phyloP scores from a whole-genome alignment of 1,284 basidiomycete species.

The Cryptococcus floricola region DNA sequence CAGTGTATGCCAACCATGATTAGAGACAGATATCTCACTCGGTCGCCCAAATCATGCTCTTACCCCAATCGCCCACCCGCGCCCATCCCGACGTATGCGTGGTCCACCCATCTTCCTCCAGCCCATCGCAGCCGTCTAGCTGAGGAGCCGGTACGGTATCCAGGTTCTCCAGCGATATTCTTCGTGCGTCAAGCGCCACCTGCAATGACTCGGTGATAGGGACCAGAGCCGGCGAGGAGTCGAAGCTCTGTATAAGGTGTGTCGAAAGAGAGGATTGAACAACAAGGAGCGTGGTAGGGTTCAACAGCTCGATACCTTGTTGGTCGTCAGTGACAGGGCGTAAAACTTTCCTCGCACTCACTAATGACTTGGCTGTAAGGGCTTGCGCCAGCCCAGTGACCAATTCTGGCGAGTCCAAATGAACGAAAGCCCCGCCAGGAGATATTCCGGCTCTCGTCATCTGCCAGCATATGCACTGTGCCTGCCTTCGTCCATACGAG shows the following conservation, averaged over 20 bases:
- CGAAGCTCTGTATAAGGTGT: constrained; percentile 29
- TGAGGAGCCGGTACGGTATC: constrained; percentile 9
- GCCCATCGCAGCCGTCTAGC: constrained; percentile 4
- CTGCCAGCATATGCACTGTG: constrained; percentile 27
- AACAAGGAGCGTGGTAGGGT: constrained; percentile 20
- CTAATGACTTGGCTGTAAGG: constrained; percentile 30
- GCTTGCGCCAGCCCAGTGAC: constrained; percentile 44
- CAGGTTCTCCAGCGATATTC: constrained; percentile 31
- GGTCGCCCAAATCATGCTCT: constrained; percentile 24
- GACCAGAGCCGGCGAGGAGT: constrained; percentile 22
- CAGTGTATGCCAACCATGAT: background rate
- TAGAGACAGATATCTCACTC: constrained; percentile 29
- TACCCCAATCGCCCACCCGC: constrained; percentile 16
- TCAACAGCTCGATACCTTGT: constrained; percentile 26
- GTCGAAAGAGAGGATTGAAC: constrained; percentile 32
- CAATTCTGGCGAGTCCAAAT: constrained; percentile 26
- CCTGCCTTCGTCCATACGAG: constrained; percentile 40
- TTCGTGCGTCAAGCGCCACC: constrained; percentile 25
- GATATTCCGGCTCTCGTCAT: background rate
- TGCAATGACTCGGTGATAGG: constrained; percentile 20
- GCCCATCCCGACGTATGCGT: constrained; percentile 26
- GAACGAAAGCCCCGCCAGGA: constrained; percentile 16
- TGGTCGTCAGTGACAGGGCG: background rate
- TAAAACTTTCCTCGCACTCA: constrained; percentile 12
- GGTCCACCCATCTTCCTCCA: constrained; percentile 13